A percentile compares a stretch with the other conserved stretches of the same genome.
Conservation (phyloP, 148 eudicot genomes). For the Chenopodium quinoa region DNA sequence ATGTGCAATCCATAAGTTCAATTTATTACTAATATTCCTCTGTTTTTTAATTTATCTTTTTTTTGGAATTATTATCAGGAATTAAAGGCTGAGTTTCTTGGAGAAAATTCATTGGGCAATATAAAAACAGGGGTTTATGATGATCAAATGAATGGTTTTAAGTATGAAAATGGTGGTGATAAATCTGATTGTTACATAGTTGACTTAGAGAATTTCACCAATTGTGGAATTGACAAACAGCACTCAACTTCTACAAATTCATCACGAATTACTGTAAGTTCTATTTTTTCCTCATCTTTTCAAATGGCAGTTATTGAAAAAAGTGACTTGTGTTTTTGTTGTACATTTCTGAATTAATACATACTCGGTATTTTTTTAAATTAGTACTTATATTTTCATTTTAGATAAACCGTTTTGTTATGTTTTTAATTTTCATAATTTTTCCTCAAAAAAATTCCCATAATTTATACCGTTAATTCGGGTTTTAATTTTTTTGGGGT, state of each 20-base stretch:
- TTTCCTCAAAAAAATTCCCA: too few species aligned
- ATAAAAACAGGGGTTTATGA: slow-evolving; percentile 39
- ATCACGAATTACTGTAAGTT: slow-evolving; percentile 64
- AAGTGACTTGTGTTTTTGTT: not conserved
- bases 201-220: slow-evolving; percentile 56
- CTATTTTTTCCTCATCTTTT: not conserved
- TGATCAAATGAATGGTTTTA: slow-evolving; percentile 35
- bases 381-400: too few species aligned
- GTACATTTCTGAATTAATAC: too few species aligned
- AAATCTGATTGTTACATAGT: slow-evolving; percentile 54
- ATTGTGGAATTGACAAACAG: slow-evolving; percentile 43
- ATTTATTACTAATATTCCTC: not conserved
- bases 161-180: slow-evolving; percentile 24
- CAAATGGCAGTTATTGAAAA: not conserved
- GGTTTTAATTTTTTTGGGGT: not conserved
- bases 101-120: slow-evolving; percentile 15
- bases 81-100: slow-evolving; percentile 19
- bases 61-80: slow-evolving; percentile 16
- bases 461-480: too few species aligned
- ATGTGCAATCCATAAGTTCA: not conserved
- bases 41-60: not conserved
- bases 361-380: too few species aligned
- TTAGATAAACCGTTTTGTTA: too few species aligned
- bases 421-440: too few species aligned
- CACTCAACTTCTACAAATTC: slow-evolving; percentile 35